Evolutionary conservation across 352 stramenopile species (phyloP).

Genomic region (Globisporangium rhizosaccharum): DNA sequence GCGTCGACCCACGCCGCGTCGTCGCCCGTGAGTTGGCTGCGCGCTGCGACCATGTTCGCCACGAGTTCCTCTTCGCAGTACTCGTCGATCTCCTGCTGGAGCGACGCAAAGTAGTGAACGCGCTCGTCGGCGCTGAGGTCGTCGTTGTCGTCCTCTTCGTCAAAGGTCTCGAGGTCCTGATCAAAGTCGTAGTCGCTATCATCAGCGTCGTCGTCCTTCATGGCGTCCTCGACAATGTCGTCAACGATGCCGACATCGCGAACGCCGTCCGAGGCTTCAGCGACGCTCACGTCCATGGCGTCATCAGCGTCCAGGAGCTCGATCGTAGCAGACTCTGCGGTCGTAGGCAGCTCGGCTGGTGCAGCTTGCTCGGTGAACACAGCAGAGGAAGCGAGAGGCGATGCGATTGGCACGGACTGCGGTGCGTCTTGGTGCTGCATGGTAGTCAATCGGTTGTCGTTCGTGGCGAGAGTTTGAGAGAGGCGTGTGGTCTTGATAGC

Average conservation of each 20-base stretch:
- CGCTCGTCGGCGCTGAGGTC: constrained; percentile 6
- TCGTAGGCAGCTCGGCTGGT: neutral
- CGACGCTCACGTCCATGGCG: constrained; percentile 6
- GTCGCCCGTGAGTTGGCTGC: constrained; percentile 2
- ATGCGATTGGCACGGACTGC: neutral
- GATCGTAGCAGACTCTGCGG: neutral
- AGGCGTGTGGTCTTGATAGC: no score
- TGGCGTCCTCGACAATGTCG: neutral
- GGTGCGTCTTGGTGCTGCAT: constrained; percentile 6
- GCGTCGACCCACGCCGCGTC: constrained; percentile 11
- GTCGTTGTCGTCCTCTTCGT: constrained; percentile 14
- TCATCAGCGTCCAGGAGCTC: neutral
- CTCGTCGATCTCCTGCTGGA: constrained; percentile 25
- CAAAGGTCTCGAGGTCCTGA: constrained; percentile 5
- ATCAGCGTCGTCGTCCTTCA: neutral
- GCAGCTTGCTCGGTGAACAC: neutral
- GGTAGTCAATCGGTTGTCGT: neutral
- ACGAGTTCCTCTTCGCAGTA: constrained; percentile 13
- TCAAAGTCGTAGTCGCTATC: constrained; percentile 14
- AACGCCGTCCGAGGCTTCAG: constrained; percentile 1
- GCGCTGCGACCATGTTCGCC: constrained; percentile 6
- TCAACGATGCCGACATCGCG: constrained; percentile 1
- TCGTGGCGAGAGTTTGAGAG: neutral
- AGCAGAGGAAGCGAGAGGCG: neutral
- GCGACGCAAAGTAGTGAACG: neutral